phyloP scores from a whole-genome alignment of 2,329 filamentous ascomycete genomes.

The Hirsutella rhossiliensis region DNA sequence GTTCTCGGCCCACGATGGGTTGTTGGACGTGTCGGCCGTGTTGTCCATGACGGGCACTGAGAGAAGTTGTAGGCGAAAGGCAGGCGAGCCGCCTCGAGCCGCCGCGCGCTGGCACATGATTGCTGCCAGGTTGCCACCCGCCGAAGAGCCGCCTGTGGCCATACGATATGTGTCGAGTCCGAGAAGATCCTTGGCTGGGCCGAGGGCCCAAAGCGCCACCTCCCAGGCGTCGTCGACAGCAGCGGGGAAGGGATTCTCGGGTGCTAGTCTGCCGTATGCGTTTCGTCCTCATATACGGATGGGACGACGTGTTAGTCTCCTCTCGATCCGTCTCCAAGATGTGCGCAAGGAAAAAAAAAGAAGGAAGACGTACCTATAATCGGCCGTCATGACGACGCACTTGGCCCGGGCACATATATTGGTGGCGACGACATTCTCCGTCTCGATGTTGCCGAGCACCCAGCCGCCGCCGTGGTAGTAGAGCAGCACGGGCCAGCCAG shows the following conservation, averaged over 20 bases:
- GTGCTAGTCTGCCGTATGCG: constrained; percentile 23
- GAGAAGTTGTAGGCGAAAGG: constrained; percentile 32
- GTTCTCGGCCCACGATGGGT: constrained; percentile 35
- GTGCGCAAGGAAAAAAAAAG: neutral
- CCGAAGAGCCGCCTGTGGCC: constrained; percentile 31
- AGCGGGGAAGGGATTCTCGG: constrained; percentile 37
- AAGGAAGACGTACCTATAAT: neutral
- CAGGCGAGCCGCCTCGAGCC: constrained; percentile 16
- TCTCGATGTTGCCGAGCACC: constrained; percentile 36
- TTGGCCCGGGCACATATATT: constrained; percentile 23
- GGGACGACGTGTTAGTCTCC: neutral
- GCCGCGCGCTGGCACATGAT: constrained; percentile 36
- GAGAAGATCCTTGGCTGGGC: neutral
- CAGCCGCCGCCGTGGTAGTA: constrained; percentile 40
- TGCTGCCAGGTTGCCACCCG: constrained; percentile 6
- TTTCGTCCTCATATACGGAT: too few species aligned
- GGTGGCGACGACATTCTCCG: constrained; percentile 34
- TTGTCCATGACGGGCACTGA: constrained; percentile 48
- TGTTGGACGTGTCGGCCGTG: constrained; percentile 28
- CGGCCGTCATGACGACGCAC: constrained; percentile 4
- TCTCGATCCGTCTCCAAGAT: neutral
- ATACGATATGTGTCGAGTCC: constrained; percentile 26
- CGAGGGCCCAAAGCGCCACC: constrained; percentile 30
- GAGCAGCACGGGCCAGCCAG: constrained; percentile 34
- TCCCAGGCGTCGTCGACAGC: constrained; percentile 42